Base-by-base conservation (phyloP, 441 rosid species). In the Erodium moschatum region DNA sequence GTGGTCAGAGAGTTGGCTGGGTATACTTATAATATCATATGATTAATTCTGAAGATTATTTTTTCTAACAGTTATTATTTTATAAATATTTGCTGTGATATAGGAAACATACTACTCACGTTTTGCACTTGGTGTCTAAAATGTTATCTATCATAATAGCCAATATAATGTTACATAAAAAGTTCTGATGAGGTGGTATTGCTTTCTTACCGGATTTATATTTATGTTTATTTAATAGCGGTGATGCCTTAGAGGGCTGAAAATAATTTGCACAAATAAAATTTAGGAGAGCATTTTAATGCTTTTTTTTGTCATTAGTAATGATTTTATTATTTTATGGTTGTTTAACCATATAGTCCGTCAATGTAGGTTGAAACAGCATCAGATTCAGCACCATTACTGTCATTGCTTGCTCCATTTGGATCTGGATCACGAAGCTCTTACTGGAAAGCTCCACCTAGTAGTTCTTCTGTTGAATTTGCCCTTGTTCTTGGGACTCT, bases 381-480 rank as follows among this genome's bases (percentile, higher is more conserved):
- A 62, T 66, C 73, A 73, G 89, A 81, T 84, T 94, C 99, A 77
- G 95, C 97, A 67, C 88, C 94, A 66, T 74, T 78, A 70, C 75
- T 90, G 72, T 88, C 97, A 24, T 76, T 94, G 67, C 96, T 91
- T 72, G 79, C 92, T 79, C 97, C 99, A 31, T 35, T 86, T 66
- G 70, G 76, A 75, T 80, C 78, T 72, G 87, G 92, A 72, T 80
- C 88, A 67, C 60, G 35, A 27, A 78, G 82, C 15, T 87, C 86
- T 13, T 86, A 85, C 76, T 91, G 99, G 99, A 90, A 85, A 81
- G 97, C 97, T 78, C 94, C 99, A 71, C 70, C 92, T 20, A 78
- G 78, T 81, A 69, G 81, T 72, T 65, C 80, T 46, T 81, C 83
- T 74, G 83, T 80, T 73, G 97, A 94, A 77, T 80, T 93, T 78